These are phyloP conservation scores for Isochrysis galbana DNA, from an alignment of 78 protist genomes.

Conservation along the genomic window DNA sequence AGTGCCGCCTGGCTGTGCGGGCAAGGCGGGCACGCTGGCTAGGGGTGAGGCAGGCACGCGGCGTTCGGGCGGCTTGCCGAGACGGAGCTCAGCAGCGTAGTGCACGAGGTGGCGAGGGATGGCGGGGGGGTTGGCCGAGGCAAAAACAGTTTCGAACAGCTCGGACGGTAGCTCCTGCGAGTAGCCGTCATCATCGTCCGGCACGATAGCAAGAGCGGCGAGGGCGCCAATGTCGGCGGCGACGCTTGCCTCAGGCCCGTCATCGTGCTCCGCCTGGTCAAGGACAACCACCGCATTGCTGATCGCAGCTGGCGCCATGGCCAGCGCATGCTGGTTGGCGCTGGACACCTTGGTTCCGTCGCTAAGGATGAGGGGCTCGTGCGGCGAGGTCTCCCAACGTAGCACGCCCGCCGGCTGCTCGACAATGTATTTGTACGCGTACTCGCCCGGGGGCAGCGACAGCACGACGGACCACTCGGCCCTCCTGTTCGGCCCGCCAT, in stretches of 20 bases:
- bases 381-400: not conserved
- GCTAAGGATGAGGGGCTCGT: not conserved
- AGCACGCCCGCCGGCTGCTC: not conserved
- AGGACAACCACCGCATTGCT: not conserved
- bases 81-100: not conserved
- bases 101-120: not conserved
- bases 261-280: not conserved
- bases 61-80: too few relatives aligned
- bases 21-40: too few relatives aligned
- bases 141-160: not conserved
- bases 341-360: not conserved
- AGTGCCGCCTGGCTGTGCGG: too few relatives aligned
- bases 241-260: not conserved
- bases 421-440: not conserved
- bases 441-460: not conserved
- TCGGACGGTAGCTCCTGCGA: not conserved
- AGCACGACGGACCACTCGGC: not conserved
- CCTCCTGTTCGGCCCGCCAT: not conserved
- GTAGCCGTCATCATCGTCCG: not conserved
- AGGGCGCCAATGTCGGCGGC: not conserved
- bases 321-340: not conserved
- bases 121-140: not conserved
- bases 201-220: not conserved
- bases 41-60: too few relatives aligned
- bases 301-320: too few relatives aligned